Percentiles rank a stretch among this genome's conserved stretches.
These are phyloP conservation scores for Solanum phureja DNA, from an alignment of 257 asterid species.

Conservation along the genomic window DNA sequence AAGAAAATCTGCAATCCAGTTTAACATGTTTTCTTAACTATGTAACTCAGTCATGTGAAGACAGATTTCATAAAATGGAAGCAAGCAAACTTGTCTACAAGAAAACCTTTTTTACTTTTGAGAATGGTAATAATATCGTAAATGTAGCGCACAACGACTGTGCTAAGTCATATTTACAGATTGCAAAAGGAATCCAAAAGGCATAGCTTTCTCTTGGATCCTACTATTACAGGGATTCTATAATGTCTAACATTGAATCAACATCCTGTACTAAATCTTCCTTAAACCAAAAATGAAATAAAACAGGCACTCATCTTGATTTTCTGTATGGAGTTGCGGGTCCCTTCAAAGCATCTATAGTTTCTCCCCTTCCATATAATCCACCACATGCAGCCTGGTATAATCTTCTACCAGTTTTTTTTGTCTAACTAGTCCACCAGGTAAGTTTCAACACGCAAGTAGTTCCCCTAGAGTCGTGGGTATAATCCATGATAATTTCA, in stretches of 20 bases:
- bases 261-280: neutral
- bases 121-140: neutral
- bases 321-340: neutral
- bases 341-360: neutral
- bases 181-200: neutral
- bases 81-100: neutral
- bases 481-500: neutral
- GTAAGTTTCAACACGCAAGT: neutral
- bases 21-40: neutral
- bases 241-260: neutral
- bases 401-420: neutral
- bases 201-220: neutral
- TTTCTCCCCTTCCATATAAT: neutral
- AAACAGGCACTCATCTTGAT: neutral
- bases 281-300: neutral
- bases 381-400: neutral
- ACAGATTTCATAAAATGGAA: neutral
- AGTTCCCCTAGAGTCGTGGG: neutral
- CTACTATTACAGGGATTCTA: neutral
- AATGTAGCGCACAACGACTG: neutral
- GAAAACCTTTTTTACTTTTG: neutral
- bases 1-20: neutral
- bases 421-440: neutral
- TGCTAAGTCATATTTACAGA: neutral
- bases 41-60: neutral